Evolutionary conservation across 345 rosid genomes (phyloP), one percentile per base, ranked within the genome.

Genomic region (Cardiospermum halicacabum): DNA sequence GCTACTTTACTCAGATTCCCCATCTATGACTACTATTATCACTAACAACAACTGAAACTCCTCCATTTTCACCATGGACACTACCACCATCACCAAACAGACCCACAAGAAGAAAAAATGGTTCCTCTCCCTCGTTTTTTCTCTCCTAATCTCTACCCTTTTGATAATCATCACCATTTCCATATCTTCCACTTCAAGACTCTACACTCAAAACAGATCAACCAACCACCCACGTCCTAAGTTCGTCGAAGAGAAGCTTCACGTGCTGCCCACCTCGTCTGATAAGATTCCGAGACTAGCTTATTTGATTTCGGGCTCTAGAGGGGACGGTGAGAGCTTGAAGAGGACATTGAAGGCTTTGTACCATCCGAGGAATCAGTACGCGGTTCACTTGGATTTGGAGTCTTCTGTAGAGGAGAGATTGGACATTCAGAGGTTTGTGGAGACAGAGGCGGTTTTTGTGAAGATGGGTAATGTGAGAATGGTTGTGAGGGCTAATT

Each of bases 331-430:
- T 10, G 82, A 62, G 64, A 85, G 89, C 62, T 51, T 87, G 82
- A 84, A 77, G 84, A 80, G 98, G 75, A 75, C 84, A 15, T 60
- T 92, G 63, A 83, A 76, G 64, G 96, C 88, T 13, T 73, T 92
- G 77, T 92, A 92, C 77, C 98, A 92, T 72, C 96, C 98, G 7
- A 81, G 91, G 78, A 92, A 89, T 70, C 91, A 84, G 76, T 92
- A 92, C 39, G 77, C 80, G 3, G 71, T 87, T 31, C 98, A 92
- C 75, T 66, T 92, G 64, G 98, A 92, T 72, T 79, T 85, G 62
- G 96, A 92, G 82, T 95, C 96, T 8, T 66, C 89, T 0, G 77
- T 66, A 32, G 86, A 76, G 76, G 98, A 92, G 75, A 81, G 98
- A 32, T 21, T 87, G 61, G 95, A 84, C 80, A 72, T 92, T 24